Percentiles rank a stretch among this genome's conserved stretches.
Conservation (phyloP, 1,284 basidiomycete genomes). For the Boletellus dicymbophilus region DNA sequence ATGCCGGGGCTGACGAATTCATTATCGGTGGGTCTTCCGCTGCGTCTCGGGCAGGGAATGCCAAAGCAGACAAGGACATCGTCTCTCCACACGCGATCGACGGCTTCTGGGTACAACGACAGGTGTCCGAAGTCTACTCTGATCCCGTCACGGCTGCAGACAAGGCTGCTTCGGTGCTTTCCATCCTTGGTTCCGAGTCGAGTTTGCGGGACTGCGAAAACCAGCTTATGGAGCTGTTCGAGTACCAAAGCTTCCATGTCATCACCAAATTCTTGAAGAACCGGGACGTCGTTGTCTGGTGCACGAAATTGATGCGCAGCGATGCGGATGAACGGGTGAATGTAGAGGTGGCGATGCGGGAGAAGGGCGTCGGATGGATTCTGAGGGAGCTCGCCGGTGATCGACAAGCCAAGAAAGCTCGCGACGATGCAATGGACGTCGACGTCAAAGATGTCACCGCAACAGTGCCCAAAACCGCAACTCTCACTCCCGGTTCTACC, state of each 20-base stretch:
- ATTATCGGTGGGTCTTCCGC: constrained; percentile 70
- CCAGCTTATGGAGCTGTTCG: constrained; percentile 95
- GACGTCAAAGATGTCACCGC: constrained; percentile 52
- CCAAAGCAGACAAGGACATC: constrained; percentile 73
- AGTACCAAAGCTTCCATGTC: constrained; percentile 91
- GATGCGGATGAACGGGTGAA: constrained; percentile 92
- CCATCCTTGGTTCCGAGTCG: constrained; percentile 89
- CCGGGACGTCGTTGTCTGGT: constrained; percentile 97
- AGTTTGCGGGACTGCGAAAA: constrained; percentile 96
- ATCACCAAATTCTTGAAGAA: constrained; percentile 95
- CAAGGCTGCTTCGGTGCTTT: constrained; percentile 86
- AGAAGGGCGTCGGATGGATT: constrained; percentile 97
- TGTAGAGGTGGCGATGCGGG: constrained; percentile 97
- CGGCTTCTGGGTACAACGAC: constrained; percentile 98
- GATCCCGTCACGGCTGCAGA: constrained; percentile 95
- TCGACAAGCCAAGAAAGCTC: constrained; percentile 55
- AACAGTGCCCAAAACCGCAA: constrained; percentile 82
- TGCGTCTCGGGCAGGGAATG: constrained; percentile 40
- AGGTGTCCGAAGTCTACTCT: constrained; percentile 88
- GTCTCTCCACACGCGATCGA: constrained; percentile 93
- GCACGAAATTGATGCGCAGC: constrained; percentile 92
- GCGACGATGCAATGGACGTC: constrained; percentile 76
- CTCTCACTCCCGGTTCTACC: constrained; percentile 86
- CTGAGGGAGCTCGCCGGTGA: constrained; percentile 85
- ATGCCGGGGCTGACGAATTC: constrained; percentile 62